A percentile compares a stretch with the other conserved stretches of the same genome.
These are phyloP conservation scores for Laetiporus sulphureus DNA, from an alignment of 1,284 basidiomycete species.

Conservation along the genomic window DNA sequence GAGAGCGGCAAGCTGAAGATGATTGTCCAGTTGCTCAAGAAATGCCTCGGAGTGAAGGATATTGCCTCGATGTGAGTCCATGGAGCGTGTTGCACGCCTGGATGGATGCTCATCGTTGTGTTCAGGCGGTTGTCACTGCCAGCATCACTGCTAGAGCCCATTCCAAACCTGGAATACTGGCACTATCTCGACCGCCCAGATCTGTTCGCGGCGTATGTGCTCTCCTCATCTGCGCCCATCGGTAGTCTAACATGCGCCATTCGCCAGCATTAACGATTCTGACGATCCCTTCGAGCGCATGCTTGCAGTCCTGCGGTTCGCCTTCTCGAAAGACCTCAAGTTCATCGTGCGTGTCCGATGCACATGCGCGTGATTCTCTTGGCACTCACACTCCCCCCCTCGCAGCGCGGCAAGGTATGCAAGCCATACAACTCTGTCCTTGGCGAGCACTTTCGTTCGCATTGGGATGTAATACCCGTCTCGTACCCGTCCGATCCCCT, in stretches of 20 bases:
- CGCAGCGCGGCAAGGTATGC: conserved; percentile 81
- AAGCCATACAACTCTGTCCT: conserved; percentile 96
- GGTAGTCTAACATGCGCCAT: conserved; percentile 5
- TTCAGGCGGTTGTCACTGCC: conserved; percentile 82
- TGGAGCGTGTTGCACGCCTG: background rate
- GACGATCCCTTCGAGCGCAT: conserved; percentile 89
- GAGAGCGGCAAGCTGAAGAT: conserved; percentile 90
- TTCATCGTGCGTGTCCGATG: conserved; percentile 73
- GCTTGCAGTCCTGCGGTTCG: conserved; percentile 84
- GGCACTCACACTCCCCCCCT: conserved; percentile 1
- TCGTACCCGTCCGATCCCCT: conserved; percentile 43
- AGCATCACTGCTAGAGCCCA: conserved; percentile 84
- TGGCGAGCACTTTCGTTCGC: conserved; percentile 87
- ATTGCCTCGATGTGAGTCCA: conserved; percentile 77
- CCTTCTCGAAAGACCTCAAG: conserved; percentile 93
- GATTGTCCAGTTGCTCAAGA: conserved; percentile 83
- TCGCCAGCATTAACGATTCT: conserved; percentile 75
- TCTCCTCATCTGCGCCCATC: background rate
- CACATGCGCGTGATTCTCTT: background rate
- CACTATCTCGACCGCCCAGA: conserved; percentile 93
- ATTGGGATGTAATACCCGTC: conserved; percentile 74
- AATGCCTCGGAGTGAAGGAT: conserved; percentile 84
- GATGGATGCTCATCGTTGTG: background rate
- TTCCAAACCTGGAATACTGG: conserved; percentile 95
- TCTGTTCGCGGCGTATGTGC: conserved; percentile 77